Conservation (phyloP, 345 rosid species). For the Dovyalis caffra region DNA sequence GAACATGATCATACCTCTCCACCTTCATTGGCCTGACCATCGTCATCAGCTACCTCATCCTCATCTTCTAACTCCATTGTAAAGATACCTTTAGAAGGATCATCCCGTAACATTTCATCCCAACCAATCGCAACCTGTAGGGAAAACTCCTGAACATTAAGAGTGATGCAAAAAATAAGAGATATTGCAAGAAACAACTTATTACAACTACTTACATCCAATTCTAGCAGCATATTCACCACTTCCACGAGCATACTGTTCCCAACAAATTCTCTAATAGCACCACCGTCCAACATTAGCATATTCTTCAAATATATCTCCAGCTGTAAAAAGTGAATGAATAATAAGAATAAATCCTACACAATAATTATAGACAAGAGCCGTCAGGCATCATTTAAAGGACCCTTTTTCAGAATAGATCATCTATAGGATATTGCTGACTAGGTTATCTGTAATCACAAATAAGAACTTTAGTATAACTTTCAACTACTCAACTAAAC, state of each 20-base stretch:
- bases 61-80: conserved; percentile 74
- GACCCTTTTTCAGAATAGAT: not conserved
- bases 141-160: conserved; percentile 11
- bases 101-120: conserved; percentile 70
- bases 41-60: conserved; percentile 39
- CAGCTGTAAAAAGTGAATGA: not conserved
- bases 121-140: conserved; percentile 70
- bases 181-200: not conserved
- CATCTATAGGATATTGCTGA: not conserved
- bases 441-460: not conserved
- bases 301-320: conserved; percentile 69
- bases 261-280: conserved; percentile 68
- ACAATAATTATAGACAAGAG: not conserved
- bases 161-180: conserved; percentile 6
- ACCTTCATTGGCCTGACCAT: conserved; percentile 28
- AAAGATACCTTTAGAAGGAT: conserved; percentile 72
- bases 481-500: not conserved
- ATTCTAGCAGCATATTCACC: conserved; percentile 74
- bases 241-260: conserved; percentile 60
- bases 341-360: not conserved
- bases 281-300: conserved; percentile 71
- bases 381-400: not conserved
- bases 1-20: conserved; percentile 45
- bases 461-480: not conserved
- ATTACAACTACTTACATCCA: conserved; percentile 68